These are phyloP conservation scores for Colletotrichum gloeosporioides DNA, from an alignment of 2,329 filamentous ascomycete species.

Conservation along the genomic window DNA sequence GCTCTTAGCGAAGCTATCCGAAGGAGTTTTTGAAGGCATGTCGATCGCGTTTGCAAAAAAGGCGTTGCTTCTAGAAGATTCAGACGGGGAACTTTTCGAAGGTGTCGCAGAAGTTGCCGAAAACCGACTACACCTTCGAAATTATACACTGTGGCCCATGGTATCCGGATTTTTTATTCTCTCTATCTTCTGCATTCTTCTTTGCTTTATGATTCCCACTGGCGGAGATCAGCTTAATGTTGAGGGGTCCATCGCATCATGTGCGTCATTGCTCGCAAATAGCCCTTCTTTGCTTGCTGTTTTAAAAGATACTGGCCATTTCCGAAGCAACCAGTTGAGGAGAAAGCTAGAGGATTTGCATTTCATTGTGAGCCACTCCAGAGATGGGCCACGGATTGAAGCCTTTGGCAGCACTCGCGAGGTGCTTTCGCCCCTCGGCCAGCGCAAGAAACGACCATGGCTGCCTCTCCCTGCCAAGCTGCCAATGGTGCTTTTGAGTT, in stretches of 20 bases:
- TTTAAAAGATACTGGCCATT: too few relatives aligned
- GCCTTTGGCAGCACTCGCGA: too few relatives aligned
- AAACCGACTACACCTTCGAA: too few relatives aligned
- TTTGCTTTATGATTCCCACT: rapidly evolving
- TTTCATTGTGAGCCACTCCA: rapidly evolving
- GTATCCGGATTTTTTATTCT: rapidly evolving
- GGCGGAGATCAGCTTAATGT: rapidly evolving
- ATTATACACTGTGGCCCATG: too few relatives aligned
- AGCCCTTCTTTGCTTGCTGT: too few relatives aligned
- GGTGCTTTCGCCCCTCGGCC: too few relatives aligned
- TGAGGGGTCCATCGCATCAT: too few relatives aligned
- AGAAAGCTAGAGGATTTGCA: rapidly evolving
- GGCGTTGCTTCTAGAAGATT: rapidly evolving
- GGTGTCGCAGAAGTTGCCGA: rapidly evolving
- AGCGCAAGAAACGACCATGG: too few relatives aligned
- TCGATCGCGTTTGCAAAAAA: too few relatives aligned
- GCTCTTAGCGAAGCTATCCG: rapidly evolving
- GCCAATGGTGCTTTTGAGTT: rapidly evolving
- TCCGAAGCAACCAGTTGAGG: too few relatives aligned
- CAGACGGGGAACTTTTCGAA: rapidly evolving
- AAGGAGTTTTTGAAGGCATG: rapidly evolving
- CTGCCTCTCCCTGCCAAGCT: too few relatives aligned
- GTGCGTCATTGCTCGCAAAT: rapidly evolving
- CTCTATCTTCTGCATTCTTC: rapidly evolving
- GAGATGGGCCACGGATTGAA: rapidly evolving